Evolutionary conservation across 139 green algal genomes (phyloP).

Genomic region (Zygnema circumcarinatum): DNA sequence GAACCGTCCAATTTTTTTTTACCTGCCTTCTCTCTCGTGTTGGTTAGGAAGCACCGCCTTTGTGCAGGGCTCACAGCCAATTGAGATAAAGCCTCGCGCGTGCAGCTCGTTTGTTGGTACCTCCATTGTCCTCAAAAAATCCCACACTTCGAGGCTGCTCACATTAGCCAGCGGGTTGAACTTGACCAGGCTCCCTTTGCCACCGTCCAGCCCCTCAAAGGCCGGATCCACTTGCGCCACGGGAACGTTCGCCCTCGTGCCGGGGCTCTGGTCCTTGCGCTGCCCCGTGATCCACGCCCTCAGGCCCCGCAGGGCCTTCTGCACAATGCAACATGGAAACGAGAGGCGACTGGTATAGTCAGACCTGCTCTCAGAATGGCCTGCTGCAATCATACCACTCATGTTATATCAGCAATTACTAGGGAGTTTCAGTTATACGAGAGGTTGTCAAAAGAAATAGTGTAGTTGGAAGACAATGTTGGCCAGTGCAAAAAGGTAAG

Average conservation of each 20-base stretch:
- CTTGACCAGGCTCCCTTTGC: conserved; percentile 90
- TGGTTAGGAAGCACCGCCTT: conserved; percentile 92
- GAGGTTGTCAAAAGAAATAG: too few species aligned
- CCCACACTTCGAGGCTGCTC: conserved; percentile 88
- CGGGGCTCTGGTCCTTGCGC: conserved; percentile 96
- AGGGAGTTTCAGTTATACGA: too few species aligned
- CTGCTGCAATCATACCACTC: too few species aligned
- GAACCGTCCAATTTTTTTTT: too few species aligned
- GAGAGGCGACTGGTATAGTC: neutral
- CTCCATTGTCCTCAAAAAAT: conserved; percentile 95
- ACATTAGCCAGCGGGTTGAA: conserved; percentile 97
- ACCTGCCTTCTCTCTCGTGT: conserved; percentile 92
- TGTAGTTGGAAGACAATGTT: neutral
- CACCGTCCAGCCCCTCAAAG: conserved; percentile 86
- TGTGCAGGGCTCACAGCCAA: conserved; percentile 98
- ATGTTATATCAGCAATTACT: too few species aligned
- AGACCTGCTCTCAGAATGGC: too few species aligned
- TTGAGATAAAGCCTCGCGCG: conserved; percentile 87
- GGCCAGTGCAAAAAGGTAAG: too few species aligned
- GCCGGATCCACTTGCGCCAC: conserved; percentile 89
- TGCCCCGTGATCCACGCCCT: conserved; percentile 98
- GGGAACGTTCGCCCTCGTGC: conserved; percentile 86
- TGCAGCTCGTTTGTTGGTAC: conserved; percentile 95
- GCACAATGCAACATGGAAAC: conserved; percentile 78
- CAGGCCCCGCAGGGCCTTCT: conserved; percentile 84